Conservation (phyloP, 2,329 filamentous ascomycete species). For the Fusarium annulatum region DNA sequence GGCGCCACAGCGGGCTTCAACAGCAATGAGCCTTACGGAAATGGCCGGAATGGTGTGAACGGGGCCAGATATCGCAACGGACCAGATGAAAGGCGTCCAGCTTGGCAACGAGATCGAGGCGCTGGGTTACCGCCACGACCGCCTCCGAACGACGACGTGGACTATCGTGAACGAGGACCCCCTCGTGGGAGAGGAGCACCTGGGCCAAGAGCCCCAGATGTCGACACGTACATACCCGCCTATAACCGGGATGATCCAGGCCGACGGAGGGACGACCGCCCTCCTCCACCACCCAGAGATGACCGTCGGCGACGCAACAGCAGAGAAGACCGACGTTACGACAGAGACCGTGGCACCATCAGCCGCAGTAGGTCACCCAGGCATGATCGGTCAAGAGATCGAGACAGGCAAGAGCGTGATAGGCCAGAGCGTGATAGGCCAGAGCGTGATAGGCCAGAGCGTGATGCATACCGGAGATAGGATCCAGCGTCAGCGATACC, state of each 20-base stretch:
- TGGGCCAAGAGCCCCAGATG: slow-evolving; percentile 50
- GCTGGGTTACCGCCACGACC: slow-evolving; percentile 60
- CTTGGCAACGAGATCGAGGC: slow-evolving; percentile 66
- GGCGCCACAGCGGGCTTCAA: slow-evolving; percentile 60
- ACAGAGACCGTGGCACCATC: slow-evolving; percentile 55
- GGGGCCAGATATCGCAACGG: slow-evolving; percentile 57
- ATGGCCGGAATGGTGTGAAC: slow-evolving; percentile 59
- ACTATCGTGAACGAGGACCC: slow-evolving; percentile 53
- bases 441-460: slow-evolving; percentile 61
- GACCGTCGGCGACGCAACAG: slow-evolving; percentile 49
- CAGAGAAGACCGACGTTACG: slow-evolving; percentile 53
- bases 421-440: slow-evolving; percentile 61
- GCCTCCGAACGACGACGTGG: slow-evolving; percentile 49
- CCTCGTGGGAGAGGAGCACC: slow-evolving; percentile 48
- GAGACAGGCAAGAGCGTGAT: slow-evolving; percentile 61
- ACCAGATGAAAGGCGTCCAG: slow-evolving; percentile 61
- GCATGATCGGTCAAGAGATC: slow-evolving; percentile 53
- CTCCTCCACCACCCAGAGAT: slow-evolving; percentile 37
- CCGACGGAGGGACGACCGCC: slow-evolving; percentile 51
- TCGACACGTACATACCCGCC: slow-evolving; percentile 64
- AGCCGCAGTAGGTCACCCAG: slow-evolving; percentile 56
- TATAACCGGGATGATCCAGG: slow-evolving; percentile 54
- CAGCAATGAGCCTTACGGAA: slow-evolving; percentile 61
- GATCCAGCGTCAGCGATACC: slow-evolving; percentile 5
- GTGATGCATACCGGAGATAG: slow-evolving; percentile 64